Evolutionary conservation across 2,329 filamentous ascomycete genomes (phyloP).

Genomic region (Phaeophleospora eucalypticola): DNA sequence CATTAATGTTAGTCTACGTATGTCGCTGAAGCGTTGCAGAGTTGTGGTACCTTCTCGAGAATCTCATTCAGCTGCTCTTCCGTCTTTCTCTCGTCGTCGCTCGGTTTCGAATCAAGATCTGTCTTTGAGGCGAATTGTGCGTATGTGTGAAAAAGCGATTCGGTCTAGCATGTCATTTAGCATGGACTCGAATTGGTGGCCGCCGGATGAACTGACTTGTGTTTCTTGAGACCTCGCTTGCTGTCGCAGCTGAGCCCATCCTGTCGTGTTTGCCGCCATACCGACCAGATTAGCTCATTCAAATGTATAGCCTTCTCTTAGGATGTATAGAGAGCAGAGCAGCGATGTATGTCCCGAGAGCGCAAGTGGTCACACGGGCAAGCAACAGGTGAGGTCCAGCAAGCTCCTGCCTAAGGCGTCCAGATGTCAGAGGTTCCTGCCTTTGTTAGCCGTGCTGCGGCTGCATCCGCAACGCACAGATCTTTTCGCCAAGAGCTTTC

Average conservation of each 20-base stretch:
- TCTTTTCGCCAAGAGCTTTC: not conserved
- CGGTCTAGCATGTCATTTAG: constrained; percentile 75
- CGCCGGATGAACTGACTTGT: constrained; percentile 60
- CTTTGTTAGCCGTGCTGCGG: not conserved
- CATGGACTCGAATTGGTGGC: too few species aligned
- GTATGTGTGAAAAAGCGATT: constrained; percentile 76
- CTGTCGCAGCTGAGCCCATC: constrained; percentile 92
- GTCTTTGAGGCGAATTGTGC: constrained; percentile 82
- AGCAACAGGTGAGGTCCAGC: not conserved
- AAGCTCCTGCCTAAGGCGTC: not conserved
- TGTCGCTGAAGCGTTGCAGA: not conserved
- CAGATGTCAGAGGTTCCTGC: not conserved
- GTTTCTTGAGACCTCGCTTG: constrained; percentile 85
- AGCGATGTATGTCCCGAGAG: not conserved
- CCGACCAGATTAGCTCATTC: too few species aligned
- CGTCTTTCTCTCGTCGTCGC: constrained; percentile 74
- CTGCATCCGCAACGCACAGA: not conserved
- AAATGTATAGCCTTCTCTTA: too few species aligned
- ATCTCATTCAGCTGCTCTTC: constrained; percentile 81
- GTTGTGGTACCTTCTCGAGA: constrained; percentile 64
- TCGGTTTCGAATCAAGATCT: constrained; percentile 76
- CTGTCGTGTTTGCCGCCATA: constrained; percentile 42
- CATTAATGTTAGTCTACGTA: constrained; percentile 1
- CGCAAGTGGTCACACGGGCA: not conserved
- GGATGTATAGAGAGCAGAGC: too few species aligned